phyloP scores from a whole-genome alignment of 441 rosid species.

The Francoa sonchifolia region DNA sequence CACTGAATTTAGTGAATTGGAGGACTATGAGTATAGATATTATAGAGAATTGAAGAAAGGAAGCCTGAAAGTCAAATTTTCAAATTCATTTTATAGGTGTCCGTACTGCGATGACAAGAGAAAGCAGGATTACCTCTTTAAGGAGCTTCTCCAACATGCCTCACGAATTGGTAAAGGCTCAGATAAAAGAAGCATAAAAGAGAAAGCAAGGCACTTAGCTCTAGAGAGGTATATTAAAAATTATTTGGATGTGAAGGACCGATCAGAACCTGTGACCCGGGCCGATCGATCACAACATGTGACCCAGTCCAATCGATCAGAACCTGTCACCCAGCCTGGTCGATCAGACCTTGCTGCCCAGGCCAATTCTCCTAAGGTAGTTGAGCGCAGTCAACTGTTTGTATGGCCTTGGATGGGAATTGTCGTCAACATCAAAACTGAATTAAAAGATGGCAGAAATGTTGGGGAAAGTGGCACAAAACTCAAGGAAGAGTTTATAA shows the following conservation, averaged over 20 bases:
- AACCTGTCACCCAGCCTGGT: too few species aligned
- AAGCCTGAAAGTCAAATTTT: constrained; percentile 30
- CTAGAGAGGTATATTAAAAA: constrained; percentile 53
- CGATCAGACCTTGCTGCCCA: too few species aligned
- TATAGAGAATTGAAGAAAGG: constrained; percentile 67
- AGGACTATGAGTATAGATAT: constrained; percentile 27
- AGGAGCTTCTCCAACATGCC: constrained; percentile 86
- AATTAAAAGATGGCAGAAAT: constrained; percentile 42
- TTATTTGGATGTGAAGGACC: constrained; percentile 32
- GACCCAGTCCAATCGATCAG: too few species aligned
- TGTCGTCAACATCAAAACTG: constrained; percentile 64
- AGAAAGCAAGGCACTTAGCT: constrained; percentile 75
- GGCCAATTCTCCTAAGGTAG: constrained; percentile 18
- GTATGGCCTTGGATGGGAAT: constrained; percentile 97
- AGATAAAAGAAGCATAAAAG: constrained; percentile 48
- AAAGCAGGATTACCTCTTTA: constrained; percentile 47
- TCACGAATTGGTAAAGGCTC: constrained; percentile 86
- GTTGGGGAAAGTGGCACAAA: constrained; percentile 87
- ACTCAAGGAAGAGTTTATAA: constrained; percentile 53
- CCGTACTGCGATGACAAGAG: constrained; percentile 74
- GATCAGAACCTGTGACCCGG: constrained; percentile 34
- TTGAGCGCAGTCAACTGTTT: constrained; percentile 35
- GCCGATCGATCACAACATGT: too few species aligned
- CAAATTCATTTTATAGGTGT: constrained; percentile 48
- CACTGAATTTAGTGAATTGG: constrained; percentile 34